These are phyloP conservation scores for Malus domestica DNA, from an alignment of 306 rosid species.

Conservation along the genomic window DNA sequence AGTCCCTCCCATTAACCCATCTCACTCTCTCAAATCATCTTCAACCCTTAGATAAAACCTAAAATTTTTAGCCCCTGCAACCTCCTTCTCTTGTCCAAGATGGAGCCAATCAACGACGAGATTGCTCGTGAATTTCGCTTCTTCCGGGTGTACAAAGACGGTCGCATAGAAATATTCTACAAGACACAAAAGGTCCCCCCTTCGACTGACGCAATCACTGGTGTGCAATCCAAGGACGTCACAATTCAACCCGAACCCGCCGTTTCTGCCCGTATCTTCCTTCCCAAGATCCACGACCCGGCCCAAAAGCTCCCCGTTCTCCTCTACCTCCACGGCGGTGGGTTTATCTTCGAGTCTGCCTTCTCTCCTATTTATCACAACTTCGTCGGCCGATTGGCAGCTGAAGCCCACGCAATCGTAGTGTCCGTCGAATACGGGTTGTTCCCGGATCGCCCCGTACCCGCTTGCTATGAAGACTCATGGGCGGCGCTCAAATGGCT, in stretches of 20 bases:
- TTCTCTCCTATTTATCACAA: conserved; percentile 7
- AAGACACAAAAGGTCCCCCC: conserved; percentile 11
- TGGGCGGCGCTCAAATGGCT: conserved; percentile 20
- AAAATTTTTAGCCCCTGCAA: no score
- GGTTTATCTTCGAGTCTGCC: conserved; percentile 19
- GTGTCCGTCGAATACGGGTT: conserved; percentile 21
- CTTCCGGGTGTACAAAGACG: conserved; percentile 18
- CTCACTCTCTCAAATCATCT: neutral
- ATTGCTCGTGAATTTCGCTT: conserved; percentile 4
- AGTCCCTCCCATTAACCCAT: no score
- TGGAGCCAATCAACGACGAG: neutral
- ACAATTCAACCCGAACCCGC: conserved; percentile 1
- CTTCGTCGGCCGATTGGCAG: conserved; percentile 6
- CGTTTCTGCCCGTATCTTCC: conserved; percentile 24
- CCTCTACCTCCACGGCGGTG: conserved; percentile 30
- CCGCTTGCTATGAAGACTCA: conserved; percentile 23
- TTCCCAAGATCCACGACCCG: conserved; percentile 8
- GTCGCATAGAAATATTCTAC: conserved; percentile 10
- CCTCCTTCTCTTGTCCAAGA: neutral
- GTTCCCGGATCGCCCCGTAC: conserved; percentile 22
- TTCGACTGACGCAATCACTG: neutral
- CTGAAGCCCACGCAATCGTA: conserved; percentile 17
- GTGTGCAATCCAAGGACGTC: conserved; percentile 25
- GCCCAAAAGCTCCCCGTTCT: conserved; percentile 18
- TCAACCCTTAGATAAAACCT: neutral